Evolutionary conservation across 2,329 filamentous ascomycete species (phyloP).

Genomic region (Colletotrichum echinochloae): DNA sequence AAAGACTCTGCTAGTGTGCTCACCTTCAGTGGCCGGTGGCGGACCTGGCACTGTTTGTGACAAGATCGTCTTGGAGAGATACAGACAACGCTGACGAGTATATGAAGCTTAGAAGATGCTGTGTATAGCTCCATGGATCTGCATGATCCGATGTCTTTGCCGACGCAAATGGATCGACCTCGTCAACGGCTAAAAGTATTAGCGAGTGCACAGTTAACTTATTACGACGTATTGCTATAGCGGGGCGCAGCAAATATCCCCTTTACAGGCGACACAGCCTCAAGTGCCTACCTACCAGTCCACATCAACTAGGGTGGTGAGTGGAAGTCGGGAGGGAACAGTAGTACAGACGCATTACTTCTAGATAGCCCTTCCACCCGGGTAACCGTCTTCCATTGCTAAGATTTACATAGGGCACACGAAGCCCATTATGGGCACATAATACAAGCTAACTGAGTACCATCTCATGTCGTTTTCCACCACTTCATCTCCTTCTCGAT

Average conservation of each 20-base stretch:
- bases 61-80: neutral
- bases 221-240: constrained; percentile 1
- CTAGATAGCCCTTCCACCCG: neutral
- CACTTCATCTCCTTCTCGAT: neutral
- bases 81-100: neutral
- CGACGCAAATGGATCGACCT: neutral
- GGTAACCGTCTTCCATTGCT: neutral
- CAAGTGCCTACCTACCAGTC: no score
- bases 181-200: neutral
- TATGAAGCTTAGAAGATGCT: neutral
- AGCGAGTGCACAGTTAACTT: neutral
- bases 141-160: neutral
- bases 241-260: neutral
- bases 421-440: constrained; percentile 9
- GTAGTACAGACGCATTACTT: neutral
- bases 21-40: neutral
- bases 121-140: neutral
- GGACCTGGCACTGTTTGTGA: no score
- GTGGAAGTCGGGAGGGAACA: neutral
- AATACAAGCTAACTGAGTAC: constrained; percentile 23
- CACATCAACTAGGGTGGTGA: neutral
- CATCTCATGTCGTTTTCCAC: neutral
- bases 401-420: constrained; percentile 14
- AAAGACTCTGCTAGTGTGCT: neutral
- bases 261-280: neutral